These are phyloP conservation scores for Sporisorium iseilematis-ciliati DNA, from an alignment of 1,284 basidiomycete species.

Conservation along the genomic window DNA sequence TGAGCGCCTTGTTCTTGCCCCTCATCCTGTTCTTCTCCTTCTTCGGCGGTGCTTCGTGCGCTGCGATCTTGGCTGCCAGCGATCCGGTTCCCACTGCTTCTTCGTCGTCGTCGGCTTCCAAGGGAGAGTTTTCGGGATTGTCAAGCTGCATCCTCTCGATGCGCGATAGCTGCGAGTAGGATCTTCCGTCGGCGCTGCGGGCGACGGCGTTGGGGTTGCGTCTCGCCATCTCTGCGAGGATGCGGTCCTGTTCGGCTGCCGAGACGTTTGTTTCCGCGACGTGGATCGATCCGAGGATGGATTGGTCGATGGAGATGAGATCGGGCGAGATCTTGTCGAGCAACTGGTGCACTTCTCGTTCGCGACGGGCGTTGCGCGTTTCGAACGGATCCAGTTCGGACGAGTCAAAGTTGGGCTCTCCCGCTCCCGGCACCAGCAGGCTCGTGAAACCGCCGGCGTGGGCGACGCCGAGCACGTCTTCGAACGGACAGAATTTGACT, in stretches of 20 bases:
- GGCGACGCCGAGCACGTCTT: conserved; percentile 86
- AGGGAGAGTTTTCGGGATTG: conserved; percentile 28
- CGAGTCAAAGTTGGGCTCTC: conserved; percentile 95
- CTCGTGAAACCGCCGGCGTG: conserved; percentile 81
- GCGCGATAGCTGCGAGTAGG: conserved; percentile 62
- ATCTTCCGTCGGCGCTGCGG: conserved; percentile 58
- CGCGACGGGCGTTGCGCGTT: conserved; percentile 81
- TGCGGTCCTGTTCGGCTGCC: conserved; percentile 74
- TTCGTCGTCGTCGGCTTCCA: conserved; percentile 23
- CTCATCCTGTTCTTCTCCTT: conserved; percentile 65
- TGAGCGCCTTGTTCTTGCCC: conserved; percentile 64
- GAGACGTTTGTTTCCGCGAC: conserved; percentile 78
- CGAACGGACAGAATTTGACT: conserved; percentile 84
- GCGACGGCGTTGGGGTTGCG: conserved; percentile 36
- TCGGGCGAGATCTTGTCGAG: conserved; percentile 97
- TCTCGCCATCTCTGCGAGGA: conserved; percentile 21
- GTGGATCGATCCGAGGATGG: conserved; percentile 73
- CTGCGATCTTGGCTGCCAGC: conserved; percentile 35
- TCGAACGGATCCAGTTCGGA: conserved; percentile 95
- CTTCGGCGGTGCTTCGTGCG: conserved; percentile 19
- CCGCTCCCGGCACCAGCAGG: conserved; percentile 88
- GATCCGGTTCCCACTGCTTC: conserved; percentile 6
- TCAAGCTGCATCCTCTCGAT: conserved; percentile 61
- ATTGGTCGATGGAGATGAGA: conserved; percentile 89
- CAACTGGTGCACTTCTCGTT: conserved; percentile 89